Conservation (phyloP, 2,329 filamentous ascomycete species). For the Aspergillus amoenus region DNA sequence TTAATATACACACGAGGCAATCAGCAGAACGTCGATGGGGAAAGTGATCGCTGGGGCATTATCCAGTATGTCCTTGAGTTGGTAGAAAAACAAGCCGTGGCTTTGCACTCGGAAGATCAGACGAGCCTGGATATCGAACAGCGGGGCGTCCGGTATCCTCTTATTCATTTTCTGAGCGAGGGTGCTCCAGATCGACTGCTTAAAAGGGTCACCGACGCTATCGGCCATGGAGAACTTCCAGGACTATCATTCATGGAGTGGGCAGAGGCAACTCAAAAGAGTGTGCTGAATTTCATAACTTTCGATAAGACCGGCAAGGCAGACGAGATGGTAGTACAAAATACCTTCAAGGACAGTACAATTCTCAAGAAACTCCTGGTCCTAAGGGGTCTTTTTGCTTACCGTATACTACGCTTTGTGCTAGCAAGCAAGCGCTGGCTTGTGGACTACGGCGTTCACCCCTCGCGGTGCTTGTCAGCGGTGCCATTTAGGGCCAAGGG, state of each 20-base stretch:
- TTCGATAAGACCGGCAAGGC: neutral
- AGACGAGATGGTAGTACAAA: neutral
- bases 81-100: constrained; percentile 2
- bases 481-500: constrained; percentile 64
- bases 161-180: constrained; percentile 21
- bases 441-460: constrained; percentile 63
- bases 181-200: constrained; percentile 13
- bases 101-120: constrained; percentile 5
- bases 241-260: constrained; percentile 23
- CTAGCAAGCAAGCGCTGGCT: constrained; percentile 57
- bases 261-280: constrained; percentile 8
- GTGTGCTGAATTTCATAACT: constrained; percentile 17
- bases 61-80: neutral
- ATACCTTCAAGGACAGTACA: neutral
- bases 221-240: constrained; percentile 16
- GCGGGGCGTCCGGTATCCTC: constrained; percentile 16
- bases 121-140: constrained; percentile 15
- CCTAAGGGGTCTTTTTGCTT: constrained; percentile 51
- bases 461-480: constrained; percentile 45
- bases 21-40: constrained; percentile 49
- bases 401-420: constrained; percentile 54
- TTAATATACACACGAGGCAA: constrained; percentile 61
- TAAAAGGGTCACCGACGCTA: constrained; percentile 11
- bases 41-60: constrained; percentile 9
- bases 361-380: constrained; percentile 22